Conservation (phyloP, 768 basidiomycete genomes). For the Mycena albidolilacea region DNA sequence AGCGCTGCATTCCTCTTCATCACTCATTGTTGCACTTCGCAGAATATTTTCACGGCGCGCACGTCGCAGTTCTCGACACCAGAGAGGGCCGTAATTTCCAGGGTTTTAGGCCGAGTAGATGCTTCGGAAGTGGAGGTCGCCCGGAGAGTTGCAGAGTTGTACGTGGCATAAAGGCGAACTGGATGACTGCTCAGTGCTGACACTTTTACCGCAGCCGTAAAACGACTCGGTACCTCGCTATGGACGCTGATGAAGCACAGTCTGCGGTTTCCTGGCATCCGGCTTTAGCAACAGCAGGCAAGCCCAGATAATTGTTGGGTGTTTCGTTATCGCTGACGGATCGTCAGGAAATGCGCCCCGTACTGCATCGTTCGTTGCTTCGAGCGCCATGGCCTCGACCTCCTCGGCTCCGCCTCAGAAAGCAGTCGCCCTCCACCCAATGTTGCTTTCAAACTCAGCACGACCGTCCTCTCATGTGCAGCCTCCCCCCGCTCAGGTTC, state of each 20-base stretch:
- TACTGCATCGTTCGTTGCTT: conserved; percentile 22
- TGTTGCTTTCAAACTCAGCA: not conserved
- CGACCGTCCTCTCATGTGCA: not conserved
- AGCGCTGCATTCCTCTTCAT: not conserved
- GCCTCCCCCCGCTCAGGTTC: conserved; percentile 8
- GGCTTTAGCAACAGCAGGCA: conserved; percentile 27
- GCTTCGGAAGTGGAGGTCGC: conserved; percentile 62
- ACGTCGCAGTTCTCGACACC: conserved; percentile 57
- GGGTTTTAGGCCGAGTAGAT: conserved; percentile 63
- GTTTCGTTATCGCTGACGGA: conserved; percentile 4
- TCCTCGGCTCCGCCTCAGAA: not conserved
- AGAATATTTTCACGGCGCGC: conserved; percentile 61
- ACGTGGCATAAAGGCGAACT: conserved; percentile 42
- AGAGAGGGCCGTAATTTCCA: conserved; percentile 66
- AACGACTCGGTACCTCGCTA: conserved; percentile 43
- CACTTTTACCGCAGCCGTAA: conserved; percentile 45
- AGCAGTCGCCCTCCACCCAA: not conserved
- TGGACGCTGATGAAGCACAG: conserved; percentile 31
- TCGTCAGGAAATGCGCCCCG: conserved; percentile 7
- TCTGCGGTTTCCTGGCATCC: conserved; percentile 31
- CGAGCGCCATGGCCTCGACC: not conserved
- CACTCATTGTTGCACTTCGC: conserved; percentile 5
- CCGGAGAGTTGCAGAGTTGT: conserved; percentile 65
- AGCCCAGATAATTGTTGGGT: conserved; percentile 1
- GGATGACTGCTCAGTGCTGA: conserved; percentile 6